Percentiles rank a stretch among this genome's conserved stretches.
Conservation (phyloP, 257 asterid species). For the Anisodus tanguticus region DNA sequence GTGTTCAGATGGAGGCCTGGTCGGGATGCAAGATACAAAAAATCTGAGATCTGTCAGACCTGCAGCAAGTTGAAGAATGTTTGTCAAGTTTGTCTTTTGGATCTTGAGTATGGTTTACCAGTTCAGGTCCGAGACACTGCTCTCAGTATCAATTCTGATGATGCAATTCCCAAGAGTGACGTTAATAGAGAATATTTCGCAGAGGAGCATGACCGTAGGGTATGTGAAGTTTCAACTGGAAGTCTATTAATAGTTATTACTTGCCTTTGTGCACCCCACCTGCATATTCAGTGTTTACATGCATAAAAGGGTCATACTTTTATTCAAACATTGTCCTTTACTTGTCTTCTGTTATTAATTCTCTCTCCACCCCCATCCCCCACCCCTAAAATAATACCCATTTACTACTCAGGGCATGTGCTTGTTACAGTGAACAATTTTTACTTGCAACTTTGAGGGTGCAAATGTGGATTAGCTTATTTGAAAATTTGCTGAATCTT, state of each 20-base stretch:
- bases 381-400: neutral
- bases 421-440: neutral
- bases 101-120: conserved; percentile 96
- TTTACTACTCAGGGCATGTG: neutral
- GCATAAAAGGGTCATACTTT: neutral
- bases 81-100: conserved; percentile 97
- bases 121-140: conserved; percentile 99
- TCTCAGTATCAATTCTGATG: conserved; percentile 79
- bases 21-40: conserved; percentile 98
- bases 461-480: conserved; percentile 18
- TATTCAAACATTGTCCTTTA: neutral
- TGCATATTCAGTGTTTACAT: neutral
- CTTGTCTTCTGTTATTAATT: neutral
- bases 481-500: neutral
- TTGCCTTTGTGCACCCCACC: neutral
- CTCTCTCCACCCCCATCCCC: neutral
- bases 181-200: conserved; percentile 96
- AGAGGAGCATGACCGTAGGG: conserved; percentile 98
- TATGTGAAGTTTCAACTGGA: conserved; percentile 36
- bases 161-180: conserved; percentile 97
- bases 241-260: neutral
- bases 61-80: conserved; percentile 97
- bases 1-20: conserved; percentile 99
- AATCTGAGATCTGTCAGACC: conserved; percentile 94
- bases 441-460: conserved; percentile 21